These are phyloP conservation scores for Metarhizium album DNA, from an alignment of 2,329 filamentous ascomycete species.

Conservation along the genomic window DNA sequence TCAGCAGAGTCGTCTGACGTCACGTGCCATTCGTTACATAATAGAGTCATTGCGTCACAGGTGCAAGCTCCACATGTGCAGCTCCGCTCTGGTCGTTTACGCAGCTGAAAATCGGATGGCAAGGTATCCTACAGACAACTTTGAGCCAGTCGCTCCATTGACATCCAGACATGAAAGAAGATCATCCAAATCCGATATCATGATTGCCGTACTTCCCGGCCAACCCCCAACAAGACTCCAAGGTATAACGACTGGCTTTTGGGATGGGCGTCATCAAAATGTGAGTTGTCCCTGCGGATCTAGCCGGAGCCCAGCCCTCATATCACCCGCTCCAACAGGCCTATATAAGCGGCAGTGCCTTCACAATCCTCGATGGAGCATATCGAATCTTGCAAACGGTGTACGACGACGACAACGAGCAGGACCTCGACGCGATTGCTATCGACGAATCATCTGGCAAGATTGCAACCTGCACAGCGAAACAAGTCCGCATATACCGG, in stretches of 20 bases:
- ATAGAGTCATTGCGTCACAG: neutral
- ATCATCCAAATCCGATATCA: slow-evolving; percentile 28
- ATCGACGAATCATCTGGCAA: slow-evolving; percentile 77
- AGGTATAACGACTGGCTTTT: slow-evolving; percentile 62
- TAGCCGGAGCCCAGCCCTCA: neutral
- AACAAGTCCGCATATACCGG: slow-evolving; percentile 64
- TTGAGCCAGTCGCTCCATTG: neutral
- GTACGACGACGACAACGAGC: slow-evolving; percentile 65
- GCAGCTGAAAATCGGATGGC: neutral
- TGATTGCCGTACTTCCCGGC: slow-evolving; percentile 72
- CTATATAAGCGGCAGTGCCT: slow-evolving; percentile 82
- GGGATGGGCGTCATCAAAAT: slow-evolving; percentile 62
- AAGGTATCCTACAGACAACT: neutral
- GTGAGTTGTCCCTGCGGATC: slow-evolving; percentile 33
- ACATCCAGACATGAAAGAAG: slow-evolving; percentile 6
- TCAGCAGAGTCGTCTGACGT: neutral
- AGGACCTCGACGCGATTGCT: slow-evolving; percentile 58
- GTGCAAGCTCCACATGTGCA: neutral
- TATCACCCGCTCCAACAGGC: slow-evolving; percentile 37
- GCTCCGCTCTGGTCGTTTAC: neutral
- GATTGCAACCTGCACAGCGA: slow-evolving; percentile 64
- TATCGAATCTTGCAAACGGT: slow-evolving; percentile 76
- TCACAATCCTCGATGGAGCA: slow-evolving; percentile 70
- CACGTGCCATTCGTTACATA: neutral
- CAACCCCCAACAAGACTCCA: slow-evolving; percentile 69